These are phyloP conservation scores for Coniophora puteana DNA, from an alignment of 1,284 basidiomycete species.

Conservation along the genomic window DNA sequence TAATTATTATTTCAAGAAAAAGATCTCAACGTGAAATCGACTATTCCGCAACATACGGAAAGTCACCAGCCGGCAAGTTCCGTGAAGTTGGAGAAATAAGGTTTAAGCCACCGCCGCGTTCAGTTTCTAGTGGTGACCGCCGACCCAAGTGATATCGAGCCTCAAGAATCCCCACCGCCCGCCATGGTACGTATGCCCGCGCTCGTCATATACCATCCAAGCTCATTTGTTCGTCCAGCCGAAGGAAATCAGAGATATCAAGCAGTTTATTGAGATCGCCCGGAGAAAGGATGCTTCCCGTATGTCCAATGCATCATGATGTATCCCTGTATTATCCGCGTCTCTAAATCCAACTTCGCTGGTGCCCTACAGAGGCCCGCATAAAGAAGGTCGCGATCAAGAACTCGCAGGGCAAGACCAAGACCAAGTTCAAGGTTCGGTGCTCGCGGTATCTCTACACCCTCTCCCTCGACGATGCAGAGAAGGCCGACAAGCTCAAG, in stretches of 20 bases:
- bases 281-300: slow-evolving; percentile 85
- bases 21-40: too few relatives aligned
- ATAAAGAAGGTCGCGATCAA: slow-evolving; percentile 90
- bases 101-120: slow-evolving; percentile 26
- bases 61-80: slow-evolving; percentile 20
- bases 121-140: background rate
- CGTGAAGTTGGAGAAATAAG: slow-evolving; percentile 26
- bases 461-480: slow-evolving; percentile 89
- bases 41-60: too few relatives aligned
- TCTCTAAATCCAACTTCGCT: background rate
- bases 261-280: slow-evolving; percentile 97
- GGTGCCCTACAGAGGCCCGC: slow-evolving; percentile 76
- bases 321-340: background rate
- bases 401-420: slow-evolving; percentile 68
- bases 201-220: background rate
- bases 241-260: slow-evolving; percentile 98
- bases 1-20: background rate
- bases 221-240: slow-evolving; percentile 52
- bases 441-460: slow-evolving; percentile 99
- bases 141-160: slow-evolving; percentile 1
- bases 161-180: slow-evolving; percentile 11
- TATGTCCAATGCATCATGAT: slow-evolving; percentile 28
- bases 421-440: slow-evolving; percentile 99
- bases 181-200: slow-evolving; percentile 19
- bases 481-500: slow-evolving; percentile 98